Percentiles rank a stretch among this genome's conserved stretches.
These are phyloP conservation scores for Phlebiopsis flavidoalba DNA, from an alignment of 768 basidiomycete genomes.

Conservation along the genomic window DNA sequence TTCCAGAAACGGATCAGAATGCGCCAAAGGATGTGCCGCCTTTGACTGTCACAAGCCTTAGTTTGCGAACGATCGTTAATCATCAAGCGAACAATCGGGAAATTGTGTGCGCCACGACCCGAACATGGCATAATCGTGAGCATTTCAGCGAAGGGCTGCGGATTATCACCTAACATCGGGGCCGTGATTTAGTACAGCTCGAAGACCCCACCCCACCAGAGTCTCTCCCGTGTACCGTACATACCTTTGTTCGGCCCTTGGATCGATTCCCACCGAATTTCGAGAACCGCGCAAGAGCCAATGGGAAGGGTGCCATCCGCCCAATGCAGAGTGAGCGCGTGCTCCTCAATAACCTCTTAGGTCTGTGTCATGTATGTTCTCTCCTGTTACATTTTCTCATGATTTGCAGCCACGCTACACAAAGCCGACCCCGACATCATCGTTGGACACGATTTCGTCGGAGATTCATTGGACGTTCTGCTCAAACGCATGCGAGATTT, in stretches of 20 bases:
- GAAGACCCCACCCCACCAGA: slow-evolving; percentile 93
- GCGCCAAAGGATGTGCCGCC: slow-evolving; percentile 83
- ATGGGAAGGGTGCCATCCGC: slow-evolving; percentile 63
- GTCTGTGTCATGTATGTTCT: slow-evolving; percentile 34
- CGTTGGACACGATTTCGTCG: slow-evolving; percentile 91
- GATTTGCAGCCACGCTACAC: slow-evolving; percentile 56
- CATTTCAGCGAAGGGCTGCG: not conserved
- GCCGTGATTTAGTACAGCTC: slow-evolving; percentile 55
- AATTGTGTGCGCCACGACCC: slow-evolving; percentile 76
- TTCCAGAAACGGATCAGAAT: slow-evolving; percentile 61
- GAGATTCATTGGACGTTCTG: slow-evolving; percentile 84
- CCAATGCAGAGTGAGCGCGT: slow-evolving; percentile 80
- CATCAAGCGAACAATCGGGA: slow-evolving; percentile 94
- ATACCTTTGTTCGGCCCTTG: slow-evolving; percentile 88
- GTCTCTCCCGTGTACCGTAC: slow-evolving; percentile 71
- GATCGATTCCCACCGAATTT: slow-evolving; percentile 84
- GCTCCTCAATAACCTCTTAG: slow-evolving; percentile 76
- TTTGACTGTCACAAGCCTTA: slow-evolving; percentile 85
- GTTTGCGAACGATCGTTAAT: slow-evolving; percentile 87
- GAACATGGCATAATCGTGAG: slow-evolving; percentile 67
- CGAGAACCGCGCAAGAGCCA: slow-evolving; percentile 59
- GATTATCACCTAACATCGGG: not conserved
- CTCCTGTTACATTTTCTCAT: not conserved
- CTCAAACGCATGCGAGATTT: slow-evolving; percentile 88
- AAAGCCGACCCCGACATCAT: slow-evolving; percentile 93